These are phyloP conservation scores for Aspergillus texensis DNA, from an alignment of 2,329 filamentous ascomycete genomes.

Conservation along the genomic window DNA sequence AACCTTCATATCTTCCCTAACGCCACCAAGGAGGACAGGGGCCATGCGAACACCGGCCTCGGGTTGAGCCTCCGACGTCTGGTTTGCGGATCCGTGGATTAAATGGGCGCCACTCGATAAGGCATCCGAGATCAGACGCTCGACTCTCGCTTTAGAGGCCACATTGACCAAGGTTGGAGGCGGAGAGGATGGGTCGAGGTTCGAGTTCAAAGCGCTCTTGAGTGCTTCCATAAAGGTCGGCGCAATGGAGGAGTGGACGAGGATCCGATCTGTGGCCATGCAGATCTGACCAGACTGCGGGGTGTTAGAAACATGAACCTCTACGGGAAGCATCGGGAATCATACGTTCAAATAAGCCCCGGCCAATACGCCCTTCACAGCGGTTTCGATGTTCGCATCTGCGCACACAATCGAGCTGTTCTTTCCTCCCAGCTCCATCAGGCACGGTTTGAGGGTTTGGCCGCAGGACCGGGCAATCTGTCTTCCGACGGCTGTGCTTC, in stretches of 20 bases:
- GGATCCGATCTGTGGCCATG: constrained; percentile 77
- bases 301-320: constrained; percentile 1
- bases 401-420: constrained; percentile 75
- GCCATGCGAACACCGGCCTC: constrained; percentile 51
- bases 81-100: constrained; percentile 28
- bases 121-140: constrained; percentile 29
- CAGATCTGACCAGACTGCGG: constrained; percentile 70
- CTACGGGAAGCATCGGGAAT: background rate
- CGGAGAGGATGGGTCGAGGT: constrained; percentile 35
- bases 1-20: constrained; percentile 70
- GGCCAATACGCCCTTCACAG: constrained; percentile 44
- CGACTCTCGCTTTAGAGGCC: constrained; percentile 49
- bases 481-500: constrained; percentile 68
- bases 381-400: constrained; percentile 73
- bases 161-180: constrained; percentile 46
- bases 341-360: constrained; percentile 39
- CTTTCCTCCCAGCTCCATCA: constrained; percentile 83
- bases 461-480: constrained; percentile 70
- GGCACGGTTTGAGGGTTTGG: constrained; percentile 71
- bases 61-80: constrained; percentile 6
- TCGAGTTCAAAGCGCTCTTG: constrained; percentile 44
- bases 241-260: constrained; percentile 59
- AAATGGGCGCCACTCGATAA: constrained; percentile 36
- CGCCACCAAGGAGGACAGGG: constrained; percentile 67
- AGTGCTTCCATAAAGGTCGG: constrained; percentile 56